phyloP scores from a whole-genome alignment of 225 moss, liverwort and hornwort species.

The Anthoceros angustus region DNA sequence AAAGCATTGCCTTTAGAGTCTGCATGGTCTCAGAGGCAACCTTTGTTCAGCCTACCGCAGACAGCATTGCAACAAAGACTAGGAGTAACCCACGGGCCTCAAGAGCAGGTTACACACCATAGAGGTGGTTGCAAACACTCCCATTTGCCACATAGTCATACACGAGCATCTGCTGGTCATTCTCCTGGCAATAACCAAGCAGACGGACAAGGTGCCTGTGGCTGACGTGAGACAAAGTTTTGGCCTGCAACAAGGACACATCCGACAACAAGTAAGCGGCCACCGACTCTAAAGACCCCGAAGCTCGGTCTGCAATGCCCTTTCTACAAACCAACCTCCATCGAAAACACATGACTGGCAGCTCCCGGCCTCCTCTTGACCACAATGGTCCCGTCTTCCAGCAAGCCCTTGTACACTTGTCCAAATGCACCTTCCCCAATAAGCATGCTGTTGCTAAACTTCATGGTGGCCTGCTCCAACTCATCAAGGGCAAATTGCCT shows the following conservation, averaged over 20 bases:
- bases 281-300: neutral
- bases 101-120: conserved; percentile 15
- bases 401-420: conserved; percentile 33
- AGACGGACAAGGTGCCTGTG: conserved; percentile 30
- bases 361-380: conserved; percentile 26
- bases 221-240: conserved; percentile 18
- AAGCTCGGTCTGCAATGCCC: neutral
- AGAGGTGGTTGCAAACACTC: conserved; percentile 26
- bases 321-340: conserved; percentile 18
- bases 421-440: conserved; percentile 42
- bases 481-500: conserved; percentile 31
- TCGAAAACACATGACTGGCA: conserved; percentile 17
- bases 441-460: conserved; percentile 23
- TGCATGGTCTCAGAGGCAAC: conserved; percentile 4
- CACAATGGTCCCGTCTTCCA: conserved; percentile 45
- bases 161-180: conserved; percentile 33
- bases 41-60: neutral
- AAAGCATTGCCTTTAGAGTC: conserved; percentile 20
- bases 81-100: neutral
- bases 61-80: neutral
- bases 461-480: conserved; percentile 36
- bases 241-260: conserved; percentile 12
- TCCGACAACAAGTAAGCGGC: neutral
- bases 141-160: conserved; percentile 37
- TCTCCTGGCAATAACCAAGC: conserved; percentile 38